Evolutionary conservation across 2,329 filamentous ascomycete species (phyloP), one percentile per base, ranked within the genome.

Genomic region (Hymenoscyphus linearis): DNA sequence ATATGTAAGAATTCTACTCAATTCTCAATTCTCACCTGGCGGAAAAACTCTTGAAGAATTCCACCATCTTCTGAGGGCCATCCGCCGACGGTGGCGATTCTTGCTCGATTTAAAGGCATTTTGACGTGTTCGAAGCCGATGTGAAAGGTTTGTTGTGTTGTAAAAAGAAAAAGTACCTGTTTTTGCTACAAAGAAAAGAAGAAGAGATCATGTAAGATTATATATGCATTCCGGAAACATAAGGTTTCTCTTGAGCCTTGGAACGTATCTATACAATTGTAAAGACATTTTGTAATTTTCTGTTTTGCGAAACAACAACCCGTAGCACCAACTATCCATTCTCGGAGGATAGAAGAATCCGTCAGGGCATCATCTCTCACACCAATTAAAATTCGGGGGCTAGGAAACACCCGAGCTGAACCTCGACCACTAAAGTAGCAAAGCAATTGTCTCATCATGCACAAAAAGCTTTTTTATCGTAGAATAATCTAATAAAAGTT

Each of bases 11-110:
- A n/a, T n/a, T n/a, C n/a, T n/a, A n/a, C n/a, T n/a, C 16, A 10
- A 44, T 18, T 18, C 37, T 44, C n/a, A 16, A 40, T 40, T 40
- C 37, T 40, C 5, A 16, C 37, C 7, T 13, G 10, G 44, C 22
- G 10, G 44, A 50, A 50, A 13, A 50, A 18, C 9, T 25, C 7
- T 50, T 13, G 5, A 50, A 50, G 3, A 50, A 25, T 12, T 50
- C 44, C 44, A 47, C 10, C 3, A 47, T 47, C 7, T 18, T 22
- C n/a, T 25, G 18, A 3, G 40, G 18, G 22, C 40, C 40, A 47
- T 47, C 47, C 66, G 18, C 44, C 44, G 10, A 50, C 18, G 22
- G 25, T 50, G 22, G 44, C 44, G 18, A 50, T 50, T 50, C 18
- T 50, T 50, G 44, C 18, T 50, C 2, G 44, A 12, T 1, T 4